Conservation (phyloP, 2,329 filamentous ascomycete species). For the Ophiocordyceps sinensis region DNA sequence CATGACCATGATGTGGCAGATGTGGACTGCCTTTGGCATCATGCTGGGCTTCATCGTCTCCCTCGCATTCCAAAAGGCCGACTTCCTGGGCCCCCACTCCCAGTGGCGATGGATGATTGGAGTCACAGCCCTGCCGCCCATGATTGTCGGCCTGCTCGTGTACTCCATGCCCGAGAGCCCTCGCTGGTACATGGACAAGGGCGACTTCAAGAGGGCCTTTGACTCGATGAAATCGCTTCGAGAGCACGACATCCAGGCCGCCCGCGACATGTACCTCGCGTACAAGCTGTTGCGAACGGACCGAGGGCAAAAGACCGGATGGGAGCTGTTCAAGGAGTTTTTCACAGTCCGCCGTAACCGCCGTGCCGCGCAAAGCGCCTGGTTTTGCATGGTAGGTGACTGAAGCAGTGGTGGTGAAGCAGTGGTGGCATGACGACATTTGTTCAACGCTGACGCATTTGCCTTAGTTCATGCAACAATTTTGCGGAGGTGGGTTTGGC, state of each 20-base stretch:
- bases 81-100: slow-evolving; percentile 18
- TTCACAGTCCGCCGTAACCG: slow-evolving; percentile 22
- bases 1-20: slow-evolving; percentile 63
- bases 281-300: slow-evolving; percentile 1
- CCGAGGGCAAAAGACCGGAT: slow-evolving; percentile 6
- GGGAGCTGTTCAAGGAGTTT: slow-evolving; percentile 22
- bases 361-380: slow-evolving; percentile 20
- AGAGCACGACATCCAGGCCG: slow-evolving; percentile 39
- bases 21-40: slow-evolving; percentile 17
- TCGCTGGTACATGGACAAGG: slow-evolving; percentile 33
- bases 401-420: too few species aligned
- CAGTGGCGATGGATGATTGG: slow-evolving; percentile 48
- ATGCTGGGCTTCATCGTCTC: slow-evolving; percentile 27
- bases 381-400: slow-evolving; percentile 21
- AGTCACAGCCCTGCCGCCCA: slow-evolving; percentile 37
- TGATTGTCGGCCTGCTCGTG: slow-evolving; percentile 40
- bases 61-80: slow-evolving; percentile 14
- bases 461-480: slow-evolving; percentile 3
- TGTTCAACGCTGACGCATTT: background rate
- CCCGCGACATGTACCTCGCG: slow-evolving; percentile 41
- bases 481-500: slow-evolving; percentile 1
- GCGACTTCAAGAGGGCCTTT: slow-evolving; percentile 35
- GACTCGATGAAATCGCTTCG: slow-evolving; percentile 36
- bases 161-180: slow-evolving; percentile 51
- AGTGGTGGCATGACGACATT: too few species aligned